A percentile compares a stretch with the other conserved stretches of the same genome.
Evolutionary conservation across 139 green algal genomes (phyloP).

Genomic region (Deuterostichococcus epilithicus): DNA sequence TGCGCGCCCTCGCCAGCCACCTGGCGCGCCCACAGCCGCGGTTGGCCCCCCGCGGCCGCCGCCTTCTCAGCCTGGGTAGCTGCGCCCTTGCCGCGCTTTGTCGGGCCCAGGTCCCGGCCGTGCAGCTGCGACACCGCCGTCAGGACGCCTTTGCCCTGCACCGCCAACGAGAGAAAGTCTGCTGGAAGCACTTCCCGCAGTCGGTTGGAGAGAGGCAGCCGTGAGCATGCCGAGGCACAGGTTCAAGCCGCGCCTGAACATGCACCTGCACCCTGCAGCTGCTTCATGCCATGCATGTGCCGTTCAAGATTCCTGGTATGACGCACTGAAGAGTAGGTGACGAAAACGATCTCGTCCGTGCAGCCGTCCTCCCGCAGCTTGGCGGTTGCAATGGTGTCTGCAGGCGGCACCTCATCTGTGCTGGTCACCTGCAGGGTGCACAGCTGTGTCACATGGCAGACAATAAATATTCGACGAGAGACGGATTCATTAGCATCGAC

Average conservation of each 20-base stretch:
- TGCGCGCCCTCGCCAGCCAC: conserved; percentile 79
- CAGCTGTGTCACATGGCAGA: background rate
- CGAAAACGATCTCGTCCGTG: conserved; percentile 46
- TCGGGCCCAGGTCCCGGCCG: conserved; percentile 10
- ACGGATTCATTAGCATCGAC: no score
- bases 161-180: background rate
- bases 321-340: conserved; percentile 61
- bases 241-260: no score
- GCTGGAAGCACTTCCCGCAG: no score
- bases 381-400: conserved; percentile 27
- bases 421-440: conserved; percentile 43
- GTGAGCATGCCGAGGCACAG: background rate
- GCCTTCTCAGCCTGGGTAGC: background rate
- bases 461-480: no score
- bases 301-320: no score
- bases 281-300: no score
- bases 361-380: conserved; percentile 79
- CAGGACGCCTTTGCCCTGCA: conserved; percentile 60
- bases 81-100: background rate
- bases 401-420: conserved; percentile 46
- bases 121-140: conserved; percentile 76
- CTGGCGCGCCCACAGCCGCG: conserved; percentile 42
- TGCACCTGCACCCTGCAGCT: no score
- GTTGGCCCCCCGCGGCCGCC: background rate
- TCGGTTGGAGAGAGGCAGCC: no score